These are phyloP conservation scores for Macadamia tetraphylla DNA, from an alignment of 164 flowering plant genomes.

Conservation along the genomic window DNA sequence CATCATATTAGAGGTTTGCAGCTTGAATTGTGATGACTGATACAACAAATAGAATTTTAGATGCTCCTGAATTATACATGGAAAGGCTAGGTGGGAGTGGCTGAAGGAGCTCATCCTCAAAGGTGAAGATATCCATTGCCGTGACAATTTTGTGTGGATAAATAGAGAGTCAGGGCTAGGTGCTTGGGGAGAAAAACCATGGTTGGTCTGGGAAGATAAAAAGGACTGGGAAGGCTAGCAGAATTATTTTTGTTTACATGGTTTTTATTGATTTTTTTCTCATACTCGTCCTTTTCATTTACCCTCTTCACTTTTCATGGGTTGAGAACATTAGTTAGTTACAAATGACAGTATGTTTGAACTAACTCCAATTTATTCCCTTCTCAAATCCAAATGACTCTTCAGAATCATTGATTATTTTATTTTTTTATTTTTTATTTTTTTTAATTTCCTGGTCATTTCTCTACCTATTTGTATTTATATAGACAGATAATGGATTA, in stretches of 20 bases:
- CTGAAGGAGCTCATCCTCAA: constrained; percentile 11
- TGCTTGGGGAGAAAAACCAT: not conserved
- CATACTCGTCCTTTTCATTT: constrained; percentile 13
- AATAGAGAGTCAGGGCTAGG: not conserved
- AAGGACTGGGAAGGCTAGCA: constrained; percentile 10
- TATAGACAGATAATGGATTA: too few species aligned
- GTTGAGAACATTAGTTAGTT: constrained; percentile 13
- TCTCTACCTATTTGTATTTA: too few species aligned
- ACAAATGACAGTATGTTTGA: constrained; percentile 4
- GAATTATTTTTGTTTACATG: constrained; percentile 15
- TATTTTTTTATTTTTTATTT: too few species aligned
- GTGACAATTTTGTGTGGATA: not conserved
- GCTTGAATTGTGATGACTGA: constrained; percentile 62
- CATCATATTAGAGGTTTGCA: constrained; percentile 53
- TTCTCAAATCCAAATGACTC: constrained; percentile 3
- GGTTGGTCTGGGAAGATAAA: constrained; percentile 22
- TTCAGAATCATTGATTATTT: too few species aligned
- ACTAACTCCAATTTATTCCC: constrained; percentile 16
- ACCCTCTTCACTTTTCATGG: not conserved
- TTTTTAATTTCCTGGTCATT: too few species aligned
- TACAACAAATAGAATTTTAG: not conserved
- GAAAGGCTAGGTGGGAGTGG: constrained; percentile 9
- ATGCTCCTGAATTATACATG: constrained; percentile 3
- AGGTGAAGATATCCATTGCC: constrained; percentile 2
- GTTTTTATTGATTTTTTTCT: constrained; percentile 28